A percentile compares a stretch with the other conserved stretches of the same genome.
These are phyloP conservation scores for Raffaelea deltoideospora DNA, from an alignment of 2,329 filamentous ascomycete species.

Conservation along the genomic window DNA sequence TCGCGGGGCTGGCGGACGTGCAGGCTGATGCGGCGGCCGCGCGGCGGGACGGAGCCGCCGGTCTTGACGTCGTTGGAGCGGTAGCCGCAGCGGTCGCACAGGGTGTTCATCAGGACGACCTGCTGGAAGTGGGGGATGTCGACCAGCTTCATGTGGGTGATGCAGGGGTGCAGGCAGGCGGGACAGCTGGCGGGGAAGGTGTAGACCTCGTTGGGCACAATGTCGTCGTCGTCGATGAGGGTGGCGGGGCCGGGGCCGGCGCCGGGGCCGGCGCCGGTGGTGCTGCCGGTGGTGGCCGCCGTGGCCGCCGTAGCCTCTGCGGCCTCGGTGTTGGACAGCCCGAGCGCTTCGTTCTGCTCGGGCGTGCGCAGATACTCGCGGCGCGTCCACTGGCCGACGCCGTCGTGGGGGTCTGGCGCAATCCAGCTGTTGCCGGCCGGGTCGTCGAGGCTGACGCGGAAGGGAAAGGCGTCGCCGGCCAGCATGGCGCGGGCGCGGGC, in stretches of 20 bases:
- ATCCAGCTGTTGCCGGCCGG: constrained; percentile 95
- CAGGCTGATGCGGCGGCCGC: constrained; percentile 72
- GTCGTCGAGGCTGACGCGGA: constrained; percentile 79
- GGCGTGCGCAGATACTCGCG: constrained; percentile 68
- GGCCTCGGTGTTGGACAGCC: constrained; percentile 51
- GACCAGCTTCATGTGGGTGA: constrained; percentile 97
- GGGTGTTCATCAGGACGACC: constrained; percentile 87
- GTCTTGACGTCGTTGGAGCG: constrained; percentile 96
- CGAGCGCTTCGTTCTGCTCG: constrained; percentile 76
- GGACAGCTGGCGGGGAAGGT: constrained; percentile 84
- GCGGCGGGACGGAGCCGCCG: constrained; percentile 76
- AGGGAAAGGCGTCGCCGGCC: constrained; percentile 63
- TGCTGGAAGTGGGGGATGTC: constrained; percentile 97
- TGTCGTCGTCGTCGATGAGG: constrained; percentile 70
- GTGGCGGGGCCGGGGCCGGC: no score
- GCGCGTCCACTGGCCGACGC: constrained; percentile 77
- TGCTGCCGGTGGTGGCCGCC: constrained; percentile 6
- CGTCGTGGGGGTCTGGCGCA: constrained; percentile 65
- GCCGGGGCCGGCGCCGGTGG: no score
- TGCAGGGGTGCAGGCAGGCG: constrained; percentile 72
- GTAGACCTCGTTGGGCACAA: constrained; percentile 85
- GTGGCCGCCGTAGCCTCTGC: constrained; percentile 15
- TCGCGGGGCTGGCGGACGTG: constrained; percentile 55
- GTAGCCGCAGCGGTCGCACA: constrained; percentile 85
- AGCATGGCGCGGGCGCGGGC: constrained; percentile 62